Evolutionary conservation across 139 green algal genomes (phyloP).

Genomic region (Tetraselmis striata): DNA sequence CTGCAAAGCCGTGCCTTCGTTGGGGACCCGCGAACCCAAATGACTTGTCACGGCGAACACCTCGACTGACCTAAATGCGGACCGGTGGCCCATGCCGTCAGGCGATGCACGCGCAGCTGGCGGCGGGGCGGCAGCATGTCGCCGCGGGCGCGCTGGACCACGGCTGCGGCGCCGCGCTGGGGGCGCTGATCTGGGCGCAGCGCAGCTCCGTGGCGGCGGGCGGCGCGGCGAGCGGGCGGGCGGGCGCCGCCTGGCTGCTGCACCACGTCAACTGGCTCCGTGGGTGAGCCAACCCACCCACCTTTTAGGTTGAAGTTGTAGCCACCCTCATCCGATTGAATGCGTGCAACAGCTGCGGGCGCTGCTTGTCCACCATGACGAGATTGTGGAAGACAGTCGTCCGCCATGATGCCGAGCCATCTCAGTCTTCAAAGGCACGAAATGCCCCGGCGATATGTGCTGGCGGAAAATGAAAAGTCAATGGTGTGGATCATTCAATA

Average conservation of each 20-base stretch:
- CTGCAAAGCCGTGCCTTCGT: too few relatives aligned
- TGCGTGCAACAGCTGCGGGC: not conserved
- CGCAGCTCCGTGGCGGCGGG: not conserved
- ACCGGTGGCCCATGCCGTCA: too few relatives aligned
- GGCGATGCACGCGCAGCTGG: not conserved
- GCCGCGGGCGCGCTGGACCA: not conserved
- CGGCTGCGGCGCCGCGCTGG: not conserved
- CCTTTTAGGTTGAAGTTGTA: not conserved
- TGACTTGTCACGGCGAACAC: too few relatives aligned
- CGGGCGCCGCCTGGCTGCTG: not conserved
- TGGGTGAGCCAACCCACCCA: not conserved
- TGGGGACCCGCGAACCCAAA: too few relatives aligned
- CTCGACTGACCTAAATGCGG: too few relatives aligned
- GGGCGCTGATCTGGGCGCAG: not conserved
- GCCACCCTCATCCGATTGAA: not conserved
- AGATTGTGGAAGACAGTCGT: not conserved
- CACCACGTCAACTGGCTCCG: not conserved
- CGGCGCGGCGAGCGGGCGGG: too few relatives aligned
- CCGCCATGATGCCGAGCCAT: too few relatives aligned
- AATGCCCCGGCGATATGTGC: too few relatives aligned
- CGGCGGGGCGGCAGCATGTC: not conserved
- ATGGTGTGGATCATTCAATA: too few relatives aligned
- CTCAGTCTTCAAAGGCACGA: too few relatives aligned
- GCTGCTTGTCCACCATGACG: not conserved
- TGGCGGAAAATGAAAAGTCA: too few relatives aligned